Evolutionary conservation across 257 asterid species (phyloP), one percentile per base, ranked within the genome.

Genomic region (Solanum medicagineum): DNA sequence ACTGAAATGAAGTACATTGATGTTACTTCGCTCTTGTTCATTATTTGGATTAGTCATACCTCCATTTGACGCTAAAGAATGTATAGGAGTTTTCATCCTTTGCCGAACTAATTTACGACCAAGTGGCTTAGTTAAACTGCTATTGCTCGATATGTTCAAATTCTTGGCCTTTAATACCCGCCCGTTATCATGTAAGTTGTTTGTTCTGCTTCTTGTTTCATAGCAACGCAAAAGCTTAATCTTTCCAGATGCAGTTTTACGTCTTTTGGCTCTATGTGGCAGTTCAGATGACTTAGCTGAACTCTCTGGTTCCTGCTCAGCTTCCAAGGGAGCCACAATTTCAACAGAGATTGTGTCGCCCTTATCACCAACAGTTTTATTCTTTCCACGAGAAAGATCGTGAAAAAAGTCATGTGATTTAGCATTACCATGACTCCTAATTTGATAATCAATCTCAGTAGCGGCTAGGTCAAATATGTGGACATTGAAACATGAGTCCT

Each of bases 401-500:
- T 65, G 73, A 65, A 19, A 8, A 71, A 71, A 10, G 8, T 42
- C 55, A 71, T 10, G 10, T 71, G 24, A 11, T 71, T 40, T 71
- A 71, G 80, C 55, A 44, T 71, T 20, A 20, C 29, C 80, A 19
- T 42, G 55, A 70, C 24, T n/a, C 51, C 79, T 29, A 29, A 26
- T 45, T 66, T 79, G 86, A 83, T 83, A 83, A 8, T 65, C 32
- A 83, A 85, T 42, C 71, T 88, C 87, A 16, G 85, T 44, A 10
- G 85, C 81, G 2, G 84, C 57, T 20, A 85, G 62, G 40, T 85
- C 87, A 55, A 85, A 83, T n/a, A 83, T 68, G 13, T 12, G 60
- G 22, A 88, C 84, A 24, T 42, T 55, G 54, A 88, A 88, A 26
- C 19, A 49, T 15, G 87, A 88, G 3, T 53, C 66, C 55, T 53